Conservation (phyloP, 2,329 filamentous ascomycete genomes). For the Alternaria sp. region DNA sequence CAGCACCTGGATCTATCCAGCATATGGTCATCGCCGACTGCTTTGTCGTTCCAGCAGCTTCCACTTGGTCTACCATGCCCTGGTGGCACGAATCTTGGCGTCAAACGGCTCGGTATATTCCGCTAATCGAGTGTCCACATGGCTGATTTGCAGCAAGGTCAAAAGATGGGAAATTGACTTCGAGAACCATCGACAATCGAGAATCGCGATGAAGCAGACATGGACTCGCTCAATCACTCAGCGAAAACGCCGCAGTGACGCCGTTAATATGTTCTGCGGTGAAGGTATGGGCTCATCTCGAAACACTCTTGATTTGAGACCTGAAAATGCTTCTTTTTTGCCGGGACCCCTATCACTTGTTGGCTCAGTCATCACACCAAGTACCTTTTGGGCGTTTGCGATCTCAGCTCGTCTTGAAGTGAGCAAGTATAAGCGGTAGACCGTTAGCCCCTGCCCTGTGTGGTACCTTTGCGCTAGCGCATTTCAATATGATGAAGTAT, state of each 20-base stretch:
- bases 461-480: neutral
- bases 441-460: neutral
- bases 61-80: neutral
- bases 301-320: neutral
- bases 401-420: neutral
- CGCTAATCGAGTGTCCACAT: neutral
- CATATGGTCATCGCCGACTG: conserved; percentile 1
- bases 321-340: neutral
- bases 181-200: neutral
- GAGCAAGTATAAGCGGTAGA: neutral
- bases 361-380: neutral
- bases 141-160: neutral
- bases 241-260: neutral
- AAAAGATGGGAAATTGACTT: neutral
- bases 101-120: neutral
- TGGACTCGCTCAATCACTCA: neutral
- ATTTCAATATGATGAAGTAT: neutral
- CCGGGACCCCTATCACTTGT: neutral
- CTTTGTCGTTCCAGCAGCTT: neutral
- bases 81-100: neutral
- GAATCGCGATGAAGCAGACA: neutral
- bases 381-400: neutral
- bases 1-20: neutral
- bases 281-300: neutral
- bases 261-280: neutral